Evolutionary conservation across 2,329 filamentous ascomycete species (phyloP).

Genomic region (Xylariaceae sp.): DNA sequence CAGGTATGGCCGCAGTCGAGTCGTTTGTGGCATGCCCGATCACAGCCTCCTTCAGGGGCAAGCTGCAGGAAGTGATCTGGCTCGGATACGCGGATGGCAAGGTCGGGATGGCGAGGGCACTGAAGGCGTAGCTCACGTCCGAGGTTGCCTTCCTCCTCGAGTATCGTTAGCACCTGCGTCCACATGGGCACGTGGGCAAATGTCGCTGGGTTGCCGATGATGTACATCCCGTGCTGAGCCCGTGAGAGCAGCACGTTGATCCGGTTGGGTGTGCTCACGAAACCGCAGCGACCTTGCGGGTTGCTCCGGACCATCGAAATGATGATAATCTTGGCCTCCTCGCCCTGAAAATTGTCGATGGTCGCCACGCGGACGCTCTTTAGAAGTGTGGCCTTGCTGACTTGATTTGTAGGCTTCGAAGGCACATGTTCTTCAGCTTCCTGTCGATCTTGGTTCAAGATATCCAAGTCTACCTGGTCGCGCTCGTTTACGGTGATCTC

Average conservation of each 20-base stretch:
- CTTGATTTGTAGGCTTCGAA: slow-evolving; percentile 1
- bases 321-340: slow-evolving; percentile 64
- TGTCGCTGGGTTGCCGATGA: slow-evolving; percentile 60
- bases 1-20: slow-evolving; percentile 43
- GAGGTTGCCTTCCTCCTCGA: slow-evolving; percentile 37
- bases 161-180: slow-evolving; percentile 45
- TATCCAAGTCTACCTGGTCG: slow-evolving; percentile 47
- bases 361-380: slow-evolving; percentile 51
- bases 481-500: slow-evolving; percentile 58
- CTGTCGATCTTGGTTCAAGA: slow-evolving; percentile 24
- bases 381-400: slow-evolving; percentile 34
- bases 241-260: slow-evolving; percentile 63
- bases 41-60: slow-evolving; percentile 57
- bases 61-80: slow-evolving; percentile 50
- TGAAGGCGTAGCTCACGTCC: slow-evolving; percentile 42
- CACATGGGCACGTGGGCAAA: slow-evolving; percentile 56
- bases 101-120: slow-evolving; percentile 50
- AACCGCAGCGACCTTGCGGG: slow-evolving; percentile 47
- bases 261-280: slow-evolving; percentile 57
- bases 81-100: slow-evolving; percentile 37
- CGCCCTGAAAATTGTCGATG: slow-evolving; percentile 70
- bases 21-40: slow-evolving; percentile 39
- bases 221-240: slow-evolving; percentile 61
- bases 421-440: slow-evolving; percentile 4
- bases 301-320: slow-evolving; percentile 68